Conservation (phyloP, 129 eudicot species). For the Centaurea solstitialis region DNA sequence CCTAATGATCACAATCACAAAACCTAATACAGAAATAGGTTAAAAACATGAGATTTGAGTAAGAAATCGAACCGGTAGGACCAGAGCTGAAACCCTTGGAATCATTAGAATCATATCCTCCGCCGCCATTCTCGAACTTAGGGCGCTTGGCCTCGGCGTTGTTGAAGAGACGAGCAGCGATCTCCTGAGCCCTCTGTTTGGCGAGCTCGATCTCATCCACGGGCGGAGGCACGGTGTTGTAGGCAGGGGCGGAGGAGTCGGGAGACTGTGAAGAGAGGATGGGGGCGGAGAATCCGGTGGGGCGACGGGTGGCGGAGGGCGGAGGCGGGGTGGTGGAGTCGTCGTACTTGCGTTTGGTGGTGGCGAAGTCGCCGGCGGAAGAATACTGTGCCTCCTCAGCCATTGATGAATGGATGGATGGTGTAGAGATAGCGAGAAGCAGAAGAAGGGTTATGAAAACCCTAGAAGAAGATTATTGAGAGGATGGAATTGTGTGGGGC, state of each 20-base stretch:
- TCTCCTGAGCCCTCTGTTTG: constrained; percentile 62
- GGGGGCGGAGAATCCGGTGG: constrained; percentile 81
- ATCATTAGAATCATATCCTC: constrained; percentile 55
- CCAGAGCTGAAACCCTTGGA: constrained; percentile 45
- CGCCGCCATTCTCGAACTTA: constrained; percentile 69
- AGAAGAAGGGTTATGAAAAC: constrained; percentile 31
- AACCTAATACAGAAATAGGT: constrained; percentile 14
- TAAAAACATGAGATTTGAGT: background rate
- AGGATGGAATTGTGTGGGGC: constrained; percentile 9
- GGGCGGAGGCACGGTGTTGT: constrained; percentile 55
- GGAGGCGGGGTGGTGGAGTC: constrained; percentile 58
- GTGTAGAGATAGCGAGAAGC: constrained; percentile 3
- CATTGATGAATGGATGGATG: constrained; percentile 42
- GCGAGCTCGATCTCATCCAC: constrained; percentile 66
- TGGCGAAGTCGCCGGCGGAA: constrained; percentile 35
- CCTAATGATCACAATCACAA: constrained; percentile 15
- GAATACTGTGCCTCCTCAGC: constrained; percentile 74
- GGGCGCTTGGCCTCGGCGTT: constrained; percentile 80
- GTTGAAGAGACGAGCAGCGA: constrained; percentile 68
- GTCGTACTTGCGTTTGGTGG: constrained; percentile 85
- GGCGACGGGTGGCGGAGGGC: constrained; percentile 48
- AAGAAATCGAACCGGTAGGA: constrained; percentile 38
- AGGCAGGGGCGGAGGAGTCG: constrained; percentile 41
- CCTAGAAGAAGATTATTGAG: constrained; percentile 41
- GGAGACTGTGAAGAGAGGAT: constrained; percentile 55